Evolutionary conservation across 805 yeast species (phyloP), one percentile per base, ranked within the genome.

Genomic region (Candida tallmaniae): DNA sequence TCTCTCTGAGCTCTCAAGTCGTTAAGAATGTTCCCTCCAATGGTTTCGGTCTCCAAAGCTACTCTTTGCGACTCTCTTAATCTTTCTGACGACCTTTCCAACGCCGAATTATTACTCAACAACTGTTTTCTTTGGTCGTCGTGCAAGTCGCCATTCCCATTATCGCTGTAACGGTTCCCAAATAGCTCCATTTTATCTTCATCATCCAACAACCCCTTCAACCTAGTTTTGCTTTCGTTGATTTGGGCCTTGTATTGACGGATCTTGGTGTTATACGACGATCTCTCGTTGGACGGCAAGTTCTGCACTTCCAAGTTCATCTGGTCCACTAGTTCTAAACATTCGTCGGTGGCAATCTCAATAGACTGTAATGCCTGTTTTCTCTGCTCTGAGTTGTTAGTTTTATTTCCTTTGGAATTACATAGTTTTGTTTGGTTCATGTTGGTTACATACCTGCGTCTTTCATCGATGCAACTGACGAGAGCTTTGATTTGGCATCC

Each of bases 1-100:
- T 93, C 98, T 39, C 98, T 70, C 63, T 93, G 98, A 17, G 95
- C 81, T 41, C 96, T 73, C 45, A 93, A 66, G 54, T 90, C 96
- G 48, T 78, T 79, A 62, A 93, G 72, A 34, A 93, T 93, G 45
- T 83, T 82, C 10, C 96, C 86, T 2, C 98, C 98, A 33, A 93
- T 78, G 21, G 72, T 70, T 59, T 93, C 98, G 0, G 98, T 88
- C 48, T 93, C 98, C 34, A 83, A 67, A 5, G 97, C 98, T 3
- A 88, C 70, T 46, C 97, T 72, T 43, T 90, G 94, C 14, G 93
- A 82, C 30, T 93, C 97, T 40, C 82, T 73, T 31, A 93, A 69
- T 47, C 96, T 73, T 42, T 89, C 90, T 2, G 87, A 74, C 1
- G 94, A 76, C 45, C 93, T 71, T 45, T 86, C 95, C 39, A 93